Evolutionary conservation across 1,284 basidiomycete genomes (phyloP).

Genomic region (Mycena citricolor): DNA sequence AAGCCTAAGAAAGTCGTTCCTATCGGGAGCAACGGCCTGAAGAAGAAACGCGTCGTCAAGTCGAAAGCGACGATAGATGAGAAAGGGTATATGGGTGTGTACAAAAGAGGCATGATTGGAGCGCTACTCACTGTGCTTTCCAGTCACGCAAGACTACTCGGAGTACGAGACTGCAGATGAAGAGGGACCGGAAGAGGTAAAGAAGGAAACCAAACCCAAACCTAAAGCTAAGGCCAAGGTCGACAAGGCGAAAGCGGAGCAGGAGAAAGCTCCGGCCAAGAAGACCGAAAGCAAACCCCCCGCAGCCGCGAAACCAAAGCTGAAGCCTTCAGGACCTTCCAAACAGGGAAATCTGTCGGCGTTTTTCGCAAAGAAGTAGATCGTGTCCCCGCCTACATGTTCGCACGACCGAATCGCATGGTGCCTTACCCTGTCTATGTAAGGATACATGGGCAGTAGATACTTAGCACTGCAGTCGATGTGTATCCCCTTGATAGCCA

Average conservation of each 20-base stretch:
- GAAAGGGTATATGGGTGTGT: conserved; percentile 72
- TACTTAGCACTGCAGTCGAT: no score
- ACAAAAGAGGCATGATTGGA: background rate
- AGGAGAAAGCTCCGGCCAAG: conserved; percentile 3
- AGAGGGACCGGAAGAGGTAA: conserved; percentile 42
- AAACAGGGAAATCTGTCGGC: no score
- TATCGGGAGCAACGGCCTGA: conserved; percentile 69
- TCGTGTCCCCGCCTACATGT: no score
- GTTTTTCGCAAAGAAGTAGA: no score
- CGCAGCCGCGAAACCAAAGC: conserved; percentile 15
- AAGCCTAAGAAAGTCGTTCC: conserved; percentile 64
- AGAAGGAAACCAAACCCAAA: conserved; percentile 33
- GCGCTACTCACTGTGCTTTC: conserved; percentile 7
- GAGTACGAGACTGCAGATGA: conserved; percentile 77
- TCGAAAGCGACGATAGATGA: conserved; percentile 54
- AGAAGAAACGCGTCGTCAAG: conserved; percentile 65
- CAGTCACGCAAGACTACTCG: conserved; percentile 77
- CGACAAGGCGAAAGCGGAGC: conserved; percentile 15
- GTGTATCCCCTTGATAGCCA: no score
- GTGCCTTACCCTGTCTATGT: no score
- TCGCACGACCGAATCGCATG: no score
- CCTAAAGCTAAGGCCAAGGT: conserved; percentile 20
- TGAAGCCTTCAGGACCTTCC: no score
- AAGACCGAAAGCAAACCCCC: conserved; percentile 1
- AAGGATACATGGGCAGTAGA: no score